Percentiles rank a stretch among this genome's conserved stretches.
These are phyloP conservation scores for Hyphopichia burtonii DNA, from an alignment of 1,139 yeast species.

Conservation along the genomic window DNA sequence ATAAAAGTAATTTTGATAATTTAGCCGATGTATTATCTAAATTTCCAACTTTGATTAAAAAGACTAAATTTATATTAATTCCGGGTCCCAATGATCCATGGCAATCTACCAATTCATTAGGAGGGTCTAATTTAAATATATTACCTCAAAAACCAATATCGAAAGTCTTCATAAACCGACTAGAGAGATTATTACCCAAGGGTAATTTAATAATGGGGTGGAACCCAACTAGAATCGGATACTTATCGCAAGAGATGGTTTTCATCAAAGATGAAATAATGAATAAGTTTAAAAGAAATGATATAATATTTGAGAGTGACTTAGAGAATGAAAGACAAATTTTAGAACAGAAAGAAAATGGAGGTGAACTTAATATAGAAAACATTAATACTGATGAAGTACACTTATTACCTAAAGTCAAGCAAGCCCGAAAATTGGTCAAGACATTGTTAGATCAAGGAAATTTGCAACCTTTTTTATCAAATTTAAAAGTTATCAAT, in stretches of 20 bases:
- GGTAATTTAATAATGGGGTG: conserved; percentile 53
- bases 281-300: conserved; percentile 67
- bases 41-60: conserved; percentile 29
- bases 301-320: conserved; percentile 52
- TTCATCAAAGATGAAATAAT: conserved; percentile 72
- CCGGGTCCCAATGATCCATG: conserved; percentile 96
- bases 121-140: conserved; percentile 53
- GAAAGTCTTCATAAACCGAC: conserved; percentile 61
- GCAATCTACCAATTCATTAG: conserved; percentile 72
- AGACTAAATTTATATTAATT: conserved; percentile 58
- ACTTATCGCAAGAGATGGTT: conserved; percentile 80
- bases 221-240: conserved; percentile 80
- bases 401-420: conserved; percentile 37
- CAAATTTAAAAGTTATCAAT: conserved; percentile 57
- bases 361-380: conserved; percentile 8
- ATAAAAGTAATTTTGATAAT: conserved; percentile 72
- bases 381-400: conserved; percentile 17
- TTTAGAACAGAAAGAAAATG: conserved; percentile 11
- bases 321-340: conserved; percentile 28
- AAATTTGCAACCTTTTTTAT: conserved; percentile 75
- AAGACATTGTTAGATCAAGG: conserved; percentile 87
- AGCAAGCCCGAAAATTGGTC: conserved; percentile 72
- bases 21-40: conserved; percentile 55
- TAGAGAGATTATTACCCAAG: conserved; percentile 62
- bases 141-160: conserved; percentile 80